Evolutionary conservation across 768 basidiomycete genomes (phyloP).

Genomic region (Termitomyces sp.): DNA sequence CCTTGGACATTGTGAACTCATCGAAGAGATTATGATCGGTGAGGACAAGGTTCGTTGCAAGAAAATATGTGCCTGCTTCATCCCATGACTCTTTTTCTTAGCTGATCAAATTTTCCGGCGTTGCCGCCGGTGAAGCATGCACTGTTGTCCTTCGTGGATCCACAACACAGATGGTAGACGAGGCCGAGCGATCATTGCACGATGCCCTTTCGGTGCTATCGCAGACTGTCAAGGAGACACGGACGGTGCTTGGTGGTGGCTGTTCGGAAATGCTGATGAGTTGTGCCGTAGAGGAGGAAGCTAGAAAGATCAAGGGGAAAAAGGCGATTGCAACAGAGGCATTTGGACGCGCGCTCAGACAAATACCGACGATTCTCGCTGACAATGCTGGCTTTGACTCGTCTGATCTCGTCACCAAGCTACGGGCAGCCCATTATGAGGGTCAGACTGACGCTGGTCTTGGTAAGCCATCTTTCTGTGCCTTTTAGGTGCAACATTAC

Average conservation of each 20-base stretch:
- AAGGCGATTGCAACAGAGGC: constrained; percentile 94
- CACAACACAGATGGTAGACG: constrained; percentile 98
- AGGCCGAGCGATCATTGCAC: constrained; percentile 95
- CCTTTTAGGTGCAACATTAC: background rate
- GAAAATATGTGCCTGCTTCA: background rate
- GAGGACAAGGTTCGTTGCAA: constrained; percentile 81
- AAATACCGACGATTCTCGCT: constrained; percentile 94
- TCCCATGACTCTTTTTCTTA: constrained; percentile 24
- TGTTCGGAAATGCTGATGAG: constrained; percentile 99
- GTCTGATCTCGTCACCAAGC: constrained; percentile 85
- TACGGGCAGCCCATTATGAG: constrained; percentile 93
- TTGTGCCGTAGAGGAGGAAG: constrained; percentile 87
- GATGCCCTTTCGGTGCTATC: constrained; percentile 97
- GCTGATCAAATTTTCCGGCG: constrained; percentile 99
- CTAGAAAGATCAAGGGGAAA: constrained; percentile 83
- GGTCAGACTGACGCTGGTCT: constrained; percentile 83
- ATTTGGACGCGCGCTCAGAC: constrained; percentile 82
- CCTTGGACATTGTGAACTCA: constrained; percentile 88
- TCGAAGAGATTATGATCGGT: constrained; percentile 99
- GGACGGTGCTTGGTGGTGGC: constrained; percentile 91
- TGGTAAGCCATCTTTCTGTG: constrained; percentile 41
- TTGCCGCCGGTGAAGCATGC: constrained; percentile 95
- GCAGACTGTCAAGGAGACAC: constrained; percentile 96
- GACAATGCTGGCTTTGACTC: constrained; percentile 99
- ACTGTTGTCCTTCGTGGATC: constrained; percentile 97